phyloP scores from a whole-genome alignment of 495 filamentous ascomycete species.

The Tuber aestivum region DNA sequence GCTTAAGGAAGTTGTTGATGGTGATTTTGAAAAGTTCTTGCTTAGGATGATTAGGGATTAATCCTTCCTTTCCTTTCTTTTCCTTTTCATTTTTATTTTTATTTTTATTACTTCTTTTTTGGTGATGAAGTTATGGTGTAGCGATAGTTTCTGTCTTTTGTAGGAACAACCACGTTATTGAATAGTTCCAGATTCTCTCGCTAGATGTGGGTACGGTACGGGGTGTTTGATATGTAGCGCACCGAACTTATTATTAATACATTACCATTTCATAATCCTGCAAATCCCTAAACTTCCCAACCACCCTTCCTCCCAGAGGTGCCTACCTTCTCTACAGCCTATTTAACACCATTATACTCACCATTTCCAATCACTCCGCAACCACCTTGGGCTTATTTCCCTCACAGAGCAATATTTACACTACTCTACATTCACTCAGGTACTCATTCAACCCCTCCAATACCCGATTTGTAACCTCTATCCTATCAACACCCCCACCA shows the following conservation, averaged over 20 bases:
- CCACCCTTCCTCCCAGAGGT: conserved; percentile 77
- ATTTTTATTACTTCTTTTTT: too few relatives aligned
- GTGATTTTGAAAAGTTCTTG: conserved; percentile 57
- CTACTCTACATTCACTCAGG: conserved; percentile 65
- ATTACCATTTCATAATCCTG: conserved; percentile 36
- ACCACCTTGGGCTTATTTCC: conserved; percentile 78
- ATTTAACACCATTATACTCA: conserved; percentile 47
- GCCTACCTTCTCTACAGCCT: conserved; percentile 73
- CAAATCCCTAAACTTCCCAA: conserved; percentile 60
- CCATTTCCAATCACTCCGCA: conserved; percentile 57
- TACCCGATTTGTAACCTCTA: conserved; percentile 81
- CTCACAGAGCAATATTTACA: conserved; percentile 81
- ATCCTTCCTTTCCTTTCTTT: background rate
- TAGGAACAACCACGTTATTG: too few relatives aligned
- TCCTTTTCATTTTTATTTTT: too few relatives aligned
- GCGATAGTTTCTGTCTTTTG: too few relatives aligned
- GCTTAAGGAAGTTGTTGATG: conserved; percentile 49
- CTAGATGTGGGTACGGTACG: background rate
- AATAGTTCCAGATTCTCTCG: background rate
- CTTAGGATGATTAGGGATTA: conserved; percentile 47
- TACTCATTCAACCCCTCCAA: conserved; percentile 59
- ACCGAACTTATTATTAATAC: background rate
- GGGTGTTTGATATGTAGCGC: background rate
- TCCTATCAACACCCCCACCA: conserved; percentile 80
- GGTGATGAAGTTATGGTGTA: background rate